Percentiles rank a stretch among this genome's conserved stretches.
Conservation (phyloP, 139 green algal genomes). For the Picochlorum sp. region DNA sequence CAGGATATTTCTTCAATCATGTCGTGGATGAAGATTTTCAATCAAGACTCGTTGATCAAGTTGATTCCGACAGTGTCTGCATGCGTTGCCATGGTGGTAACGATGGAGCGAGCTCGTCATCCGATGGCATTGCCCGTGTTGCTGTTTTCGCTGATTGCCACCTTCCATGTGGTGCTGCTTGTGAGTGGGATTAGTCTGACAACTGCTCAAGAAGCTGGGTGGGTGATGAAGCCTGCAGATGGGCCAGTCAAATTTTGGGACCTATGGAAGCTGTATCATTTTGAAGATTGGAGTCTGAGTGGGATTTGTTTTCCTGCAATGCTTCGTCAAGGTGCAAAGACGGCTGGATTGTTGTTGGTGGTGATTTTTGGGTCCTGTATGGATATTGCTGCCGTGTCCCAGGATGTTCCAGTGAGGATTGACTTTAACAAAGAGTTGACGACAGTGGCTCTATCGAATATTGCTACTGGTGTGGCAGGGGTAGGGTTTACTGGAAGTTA, state of each 20-base stretch:
- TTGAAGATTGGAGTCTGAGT: slow-evolving; percentile 17
- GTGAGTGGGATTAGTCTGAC: slow-evolving; percentile 30
- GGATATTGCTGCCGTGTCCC: slow-evolving; percentile 54
- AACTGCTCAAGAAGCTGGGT: slow-evolving; percentile 42
- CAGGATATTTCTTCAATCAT: slow-evolving; percentile 27
- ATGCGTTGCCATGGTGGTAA: slow-evolving; percentile 34
- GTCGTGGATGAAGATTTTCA: slow-evolving; percentile 31
- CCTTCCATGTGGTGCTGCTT: slow-evolving; percentile 44
- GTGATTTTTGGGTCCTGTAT: slow-evolving; percentile 66
- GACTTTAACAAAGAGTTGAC: slow-evolving; percentile 64
- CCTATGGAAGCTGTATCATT: slow-evolving; percentile 57
- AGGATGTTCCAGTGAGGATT: slow-evolving; percentile 43
- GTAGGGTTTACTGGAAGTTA: slow-evolving; percentile 54
- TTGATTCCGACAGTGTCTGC: slow-evolving; percentile 38
- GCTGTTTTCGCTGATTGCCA: slow-evolving; percentile 35
- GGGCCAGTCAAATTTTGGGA: slow-evolving; percentile 48
- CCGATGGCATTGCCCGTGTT: slow-evolving; percentile 49
- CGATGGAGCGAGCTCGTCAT: slow-evolving; percentile 35
- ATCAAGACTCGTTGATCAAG: slow-evolving; percentile 35
- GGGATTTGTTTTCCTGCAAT: slow-evolving; percentile 40
- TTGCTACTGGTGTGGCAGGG: slow-evolving; percentile 42
- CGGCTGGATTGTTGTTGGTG: slow-evolving; percentile 51
- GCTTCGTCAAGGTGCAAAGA: slow-evolving; percentile 15
- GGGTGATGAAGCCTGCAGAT: slow-evolving; percentile 37
- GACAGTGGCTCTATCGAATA: slow-evolving; percentile 56